Conservation (phyloP, 352 stramenopile genomes). For the Elongisporangium undulatum region DNA sequence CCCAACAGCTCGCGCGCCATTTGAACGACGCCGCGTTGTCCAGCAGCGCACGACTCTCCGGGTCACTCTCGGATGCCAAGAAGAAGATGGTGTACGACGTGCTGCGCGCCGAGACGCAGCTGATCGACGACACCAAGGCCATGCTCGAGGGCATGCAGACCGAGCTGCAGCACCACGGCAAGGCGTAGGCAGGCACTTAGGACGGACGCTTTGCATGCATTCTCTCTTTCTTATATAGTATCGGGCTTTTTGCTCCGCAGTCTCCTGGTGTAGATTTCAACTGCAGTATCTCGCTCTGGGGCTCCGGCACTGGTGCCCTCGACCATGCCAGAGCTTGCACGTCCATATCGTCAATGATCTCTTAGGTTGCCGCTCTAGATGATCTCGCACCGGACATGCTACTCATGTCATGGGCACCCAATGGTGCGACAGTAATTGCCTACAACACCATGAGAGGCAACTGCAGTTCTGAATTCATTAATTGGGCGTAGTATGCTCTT, state of each 20-base stretch:
- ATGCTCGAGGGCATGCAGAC: conserved; percentile 59
- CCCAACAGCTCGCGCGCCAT: conserved; percentile 48
- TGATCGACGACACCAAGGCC: conserved; percentile 76
- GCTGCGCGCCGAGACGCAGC: conserved; percentile 69
- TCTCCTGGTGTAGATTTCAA: background rate
- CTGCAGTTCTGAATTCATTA: too few relatives aligned
- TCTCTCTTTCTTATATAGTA: background rate
- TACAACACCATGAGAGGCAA: too few relatives aligned
- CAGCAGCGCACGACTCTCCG: conserved; percentile 3
- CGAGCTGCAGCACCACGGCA: conserved; percentile 37
- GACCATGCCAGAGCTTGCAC: too few relatives aligned
- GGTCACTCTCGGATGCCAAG: conserved; percentile 56
- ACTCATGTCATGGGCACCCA: too few relatives aligned
- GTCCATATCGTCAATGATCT: too few relatives aligned
- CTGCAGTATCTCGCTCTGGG: too few relatives aligned
- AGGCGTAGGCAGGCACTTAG: conserved; percentile 9
- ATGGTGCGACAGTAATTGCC: too few relatives aligned
- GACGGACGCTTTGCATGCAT: background rate
- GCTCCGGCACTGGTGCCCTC: too few relatives aligned
- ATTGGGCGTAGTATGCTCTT: background rate
- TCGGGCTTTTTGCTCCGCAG: background rate
- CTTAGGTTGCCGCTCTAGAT: too few relatives aligned
- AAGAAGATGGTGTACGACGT: conserved; percentile 84
- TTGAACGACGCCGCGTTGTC: conserved; percentile 33
- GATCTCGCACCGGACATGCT: too few relatives aligned